A percentile compares a stretch with the other conserved stretches of the same genome.
Conservation (phyloP, 2,329 filamentous ascomycete species). For the Myriosclerotinia duriaeana region DNA sequence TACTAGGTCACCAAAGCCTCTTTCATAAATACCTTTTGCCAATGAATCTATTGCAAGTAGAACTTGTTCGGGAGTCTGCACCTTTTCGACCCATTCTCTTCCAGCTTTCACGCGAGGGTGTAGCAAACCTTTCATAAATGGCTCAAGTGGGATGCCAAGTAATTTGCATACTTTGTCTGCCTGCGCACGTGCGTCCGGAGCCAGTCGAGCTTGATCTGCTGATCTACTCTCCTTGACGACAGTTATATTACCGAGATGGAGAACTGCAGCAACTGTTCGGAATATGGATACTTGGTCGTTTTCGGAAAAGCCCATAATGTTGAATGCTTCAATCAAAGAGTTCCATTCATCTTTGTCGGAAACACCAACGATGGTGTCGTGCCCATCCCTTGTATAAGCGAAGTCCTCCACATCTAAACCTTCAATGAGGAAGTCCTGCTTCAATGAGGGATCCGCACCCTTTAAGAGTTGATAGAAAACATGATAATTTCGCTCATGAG, state of each 20-base stretch:
- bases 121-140: slow-evolving; percentile 83
- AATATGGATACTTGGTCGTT: slow-evolving; percentile 82
- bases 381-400: slow-evolving; percentile 85
- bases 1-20: slow-evolving; percentile 90
- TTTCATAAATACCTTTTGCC: slow-evolving; percentile 96
- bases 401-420: slow-evolving; percentile 81
- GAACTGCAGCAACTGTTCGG: slow-evolving; percentile 82
- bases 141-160: slow-evolving; percentile 78
- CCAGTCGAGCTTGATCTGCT: slow-evolving; percentile 84
- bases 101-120: slow-evolving; percentile 95
- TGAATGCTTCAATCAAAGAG: slow-evolving; percentile 84
- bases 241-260: slow-evolving; percentile 89
- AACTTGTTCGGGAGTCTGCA: slow-evolving; percentile 95
- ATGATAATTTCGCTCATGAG: slow-evolving; percentile 92
- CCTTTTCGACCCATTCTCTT: slow-evolving; percentile 97
- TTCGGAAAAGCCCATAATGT: slow-evolving; percentile 88
- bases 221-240: slow-evolving; percentile 89
- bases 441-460: slow-evolving; percentile 73
- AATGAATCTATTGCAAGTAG: slow-evolving; percentile 85
- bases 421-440: slow-evolving; percentile 73
- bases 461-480: slow-evolving; percentile 94
- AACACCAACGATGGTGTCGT: slow-evolving; percentile 86
- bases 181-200: slow-evolving; percentile 70
- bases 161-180: slow-evolving; percentile 79
- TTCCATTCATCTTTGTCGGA: slow-evolving; percentile 92